Base-by-base conservation (phyloP, 345 rosid genomes). In the Ailanthus altissimus region DNA sequence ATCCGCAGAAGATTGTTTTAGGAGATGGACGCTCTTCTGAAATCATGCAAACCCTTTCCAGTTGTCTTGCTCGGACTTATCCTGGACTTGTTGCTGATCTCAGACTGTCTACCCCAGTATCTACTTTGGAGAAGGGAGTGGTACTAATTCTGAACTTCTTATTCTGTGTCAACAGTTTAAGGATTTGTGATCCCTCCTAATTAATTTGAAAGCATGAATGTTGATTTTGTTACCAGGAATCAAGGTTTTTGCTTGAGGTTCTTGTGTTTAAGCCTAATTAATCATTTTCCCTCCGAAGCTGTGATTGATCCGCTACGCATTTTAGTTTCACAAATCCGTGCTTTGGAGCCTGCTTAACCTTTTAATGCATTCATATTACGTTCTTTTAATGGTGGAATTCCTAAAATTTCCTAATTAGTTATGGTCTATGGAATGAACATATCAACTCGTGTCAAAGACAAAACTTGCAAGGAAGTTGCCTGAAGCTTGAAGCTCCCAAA, bases 121-220 rank as follows among this genome's bases (percentile, higher is more conserved):
- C 98, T 42, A 84, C 82, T 71, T 69, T 96, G 81, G 99, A 93
- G 89, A 89, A 86, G 75, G 97, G 89, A 83, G 74, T 87, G 91
- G 98, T 96, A 90, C 60, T 57, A 20, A 70, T 54, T 51, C 67
- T 71, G 56, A 75, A 58, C 70, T 53, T 68, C 4, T 53, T 12
- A 36, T 57, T 76, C 77, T 73, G 10, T 75, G 66, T 47, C 20
- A 23, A 38, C 9, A 53, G 78, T n/a, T 45, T 45, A 66, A 28
- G 21, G 43, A 23, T 68, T 26, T 68, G 58, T 49, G 42, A 13
- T 38, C 12, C 26, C 3, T 2, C 62, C 47, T 20, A 42, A 45
- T n/a, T 23, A 47, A 23, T 21, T 42, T 43, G 15, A 56, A 28
- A 70, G 13, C 23, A 32, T 53, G 16, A 13, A 42, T 54, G 50